Evolutionary conservation across 805 yeast genomes (phyloP), one percentile per base, ranked within the genome.

Genomic region (Metschnikowia noctiluminum): DNA sequence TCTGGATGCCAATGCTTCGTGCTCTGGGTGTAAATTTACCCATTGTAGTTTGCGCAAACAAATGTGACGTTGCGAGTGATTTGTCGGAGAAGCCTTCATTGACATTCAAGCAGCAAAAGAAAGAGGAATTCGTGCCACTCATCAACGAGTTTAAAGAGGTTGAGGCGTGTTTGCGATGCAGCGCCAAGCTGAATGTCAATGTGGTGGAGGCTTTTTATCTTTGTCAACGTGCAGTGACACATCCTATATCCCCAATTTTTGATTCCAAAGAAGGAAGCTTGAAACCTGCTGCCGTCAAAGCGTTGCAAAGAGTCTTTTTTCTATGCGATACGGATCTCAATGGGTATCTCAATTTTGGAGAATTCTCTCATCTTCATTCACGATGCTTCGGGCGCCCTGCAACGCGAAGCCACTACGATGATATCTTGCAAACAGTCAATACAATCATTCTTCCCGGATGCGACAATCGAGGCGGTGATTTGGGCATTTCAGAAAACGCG

Each of bases 11-110:
- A 44, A 79, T 85, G 74, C 85, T 94, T 59, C 76, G 99, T 52
- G 88, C 96, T 0, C 75, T 89, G 78, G 99, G 99, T 3, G 89
- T 92, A 49, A 94, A 94, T 61, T 66, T 92, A 12, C 99, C 99
- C 0, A 84, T 94, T n/a, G 89, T 94, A 1, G 70, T 94, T 2
- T 86, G 96, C 66, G 90, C 91, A 46, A 94, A 90, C 65, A 90
- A 89, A 59, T 76, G 84, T 15, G 95, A 87, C 48, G 61, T 48
- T 50, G 43, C 61, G 1, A 28, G 35, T 6, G 39, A 43, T 32
- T 65, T 73, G 0, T 59, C 69, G 13, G 80, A 78, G 40, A 49
- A 50, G 9, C 34, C 43, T 2, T 21, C 39, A 7, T 26, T 48
- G 11, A 41, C 38, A 9, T 74, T 82, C 38, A 65, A 64, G 49